These are phyloP conservation scores for Phytophthora pini DNA, from an alignment of 352 stramenopile species.

Conservation along the genomic window DNA sequence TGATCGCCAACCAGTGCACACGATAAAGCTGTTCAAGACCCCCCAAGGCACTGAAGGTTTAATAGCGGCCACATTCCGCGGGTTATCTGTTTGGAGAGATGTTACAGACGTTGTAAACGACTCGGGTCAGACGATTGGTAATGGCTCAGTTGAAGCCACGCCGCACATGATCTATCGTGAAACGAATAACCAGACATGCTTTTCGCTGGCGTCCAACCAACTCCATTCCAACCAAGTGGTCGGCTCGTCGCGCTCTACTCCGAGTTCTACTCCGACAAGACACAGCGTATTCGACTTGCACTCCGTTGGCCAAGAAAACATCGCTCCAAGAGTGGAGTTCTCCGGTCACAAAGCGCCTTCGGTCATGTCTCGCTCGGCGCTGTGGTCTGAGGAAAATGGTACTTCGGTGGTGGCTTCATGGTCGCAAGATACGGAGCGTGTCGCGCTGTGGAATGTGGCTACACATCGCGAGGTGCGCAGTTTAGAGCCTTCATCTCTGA, in stretches of 20 bases:
- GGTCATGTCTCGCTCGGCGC: slow-evolving; percentile 51
- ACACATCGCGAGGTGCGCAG: slow-evolving; percentile 24
- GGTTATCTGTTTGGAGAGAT: slow-evolving; percentile 51
- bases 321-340: slow-evolving; percentile 34
- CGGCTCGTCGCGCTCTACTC: slow-evolving; percentile 45
- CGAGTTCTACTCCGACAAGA: slow-evolving; percentile 43
- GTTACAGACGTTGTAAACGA: slow-evolving; percentile 12
- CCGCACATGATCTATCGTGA: slow-evolving; percentile 22
- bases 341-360: slow-evolving; percentile 49
- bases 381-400: slow-evolving; percentile 48
- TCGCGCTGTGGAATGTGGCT: slow-evolving; percentile 35
- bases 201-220: slow-evolving; percentile 40
- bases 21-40: slow-evolving; percentile 44
- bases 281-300: slow-evolving; percentile 57
- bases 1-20: slow-evolving; percentile 62
- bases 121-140: slow-evolving; percentile 2
- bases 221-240: slow-evolving; percentile 41
- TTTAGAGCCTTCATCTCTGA: slow-evolving; percentile 6
- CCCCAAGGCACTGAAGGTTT: slow-evolving; percentile 40
- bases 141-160: slow-evolving; percentile 9
- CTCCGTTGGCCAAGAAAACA: slow-evolving; percentile 1
- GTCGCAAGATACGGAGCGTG: slow-evolving; percentile 33
- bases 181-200: slow-evolving; percentile 38
- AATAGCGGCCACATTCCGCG: slow-evolving; percentile 50
- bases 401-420: slow-evolving; percentile 36